A percentile compares a stretch with the other conserved stretches of the same genome.
Conservation (phyloP, 495 filamentous ascomycete species). For the Amorphotheca resinae region DNA sequence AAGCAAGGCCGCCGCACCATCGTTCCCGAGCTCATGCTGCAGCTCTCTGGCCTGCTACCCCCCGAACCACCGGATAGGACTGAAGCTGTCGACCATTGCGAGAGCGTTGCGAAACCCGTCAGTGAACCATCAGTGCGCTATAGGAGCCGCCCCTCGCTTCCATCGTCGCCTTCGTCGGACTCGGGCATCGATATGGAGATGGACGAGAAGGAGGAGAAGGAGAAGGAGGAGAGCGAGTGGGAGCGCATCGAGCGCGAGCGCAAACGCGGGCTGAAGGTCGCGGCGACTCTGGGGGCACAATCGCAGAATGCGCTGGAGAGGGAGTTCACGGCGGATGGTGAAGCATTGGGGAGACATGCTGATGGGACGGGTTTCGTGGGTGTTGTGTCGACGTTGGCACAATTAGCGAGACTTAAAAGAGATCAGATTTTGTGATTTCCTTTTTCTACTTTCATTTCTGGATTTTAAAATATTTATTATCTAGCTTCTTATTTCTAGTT, state of each 20-base stretch:
- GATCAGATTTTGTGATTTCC: conserved; percentile 25
- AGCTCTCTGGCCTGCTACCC: conserved; percentile 56
- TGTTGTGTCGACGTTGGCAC: conserved; percentile 23
- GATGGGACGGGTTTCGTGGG: conserved; percentile 24
- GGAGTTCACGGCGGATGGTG: conserved; percentile 29
- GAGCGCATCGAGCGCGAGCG: conserved; percentile 46
- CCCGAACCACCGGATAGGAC: conserved; percentile 14
- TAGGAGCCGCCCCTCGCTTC: conserved; percentile 16
- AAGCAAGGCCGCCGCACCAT: conserved; percentile 84
- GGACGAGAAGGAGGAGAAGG: not conserved
- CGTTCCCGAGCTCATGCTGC: conserved; percentile 63
- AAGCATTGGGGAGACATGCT: conserved; percentile 26
- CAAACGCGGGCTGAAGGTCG: conserved; percentile 38
- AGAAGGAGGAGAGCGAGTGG: conserved; percentile 36
- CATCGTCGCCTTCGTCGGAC: conserved; percentile 18
- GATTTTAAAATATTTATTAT: too few relatives aligned
- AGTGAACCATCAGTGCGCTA: conserved; percentile 1
- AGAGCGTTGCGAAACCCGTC: not conserved
- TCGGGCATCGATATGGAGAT: conserved; percentile 17
- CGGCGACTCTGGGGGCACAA: conserved; percentile 32
- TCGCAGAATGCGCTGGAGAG: conserved; percentile 35
- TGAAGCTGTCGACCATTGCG: not conserved
- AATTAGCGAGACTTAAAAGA: conserved; percentile 23
- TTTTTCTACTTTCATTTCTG: too few relatives aligned
- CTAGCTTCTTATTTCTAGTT: too few relatives aligned